Percentiles rank a stretch among this genome's conserved stretches.
phyloP scores from a whole-genome alignment of 225 moss, liverwort and hornwort species.

The Lunularia cruciata region DNA sequence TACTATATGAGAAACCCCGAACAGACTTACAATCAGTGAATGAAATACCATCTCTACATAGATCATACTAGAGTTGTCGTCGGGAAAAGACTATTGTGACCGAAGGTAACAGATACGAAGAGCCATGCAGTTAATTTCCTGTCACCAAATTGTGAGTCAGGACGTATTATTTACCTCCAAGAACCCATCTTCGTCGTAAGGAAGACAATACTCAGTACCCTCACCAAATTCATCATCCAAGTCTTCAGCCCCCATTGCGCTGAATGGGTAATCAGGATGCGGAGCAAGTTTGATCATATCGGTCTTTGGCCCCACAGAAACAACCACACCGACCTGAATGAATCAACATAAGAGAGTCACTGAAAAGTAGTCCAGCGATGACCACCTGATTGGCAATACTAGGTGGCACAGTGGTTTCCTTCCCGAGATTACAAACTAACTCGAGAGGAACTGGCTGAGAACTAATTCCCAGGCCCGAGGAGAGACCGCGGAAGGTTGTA shows the following conservation, averaged over 20 bases:
- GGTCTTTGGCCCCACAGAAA: conserved; percentile 31
- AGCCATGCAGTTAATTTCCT: too few species aligned
- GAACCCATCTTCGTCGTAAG: conserved; percentile 66
- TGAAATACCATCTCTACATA: too few species aligned
- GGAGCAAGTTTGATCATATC: conserved; percentile 52
- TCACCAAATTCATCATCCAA: conserved; percentile 26
- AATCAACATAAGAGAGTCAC: not conserved
- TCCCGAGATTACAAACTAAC: too few species aligned
- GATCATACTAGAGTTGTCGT: too few species aligned
- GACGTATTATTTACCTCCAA: conserved; percentile 82
- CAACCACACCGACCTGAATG: conserved; percentile 77
- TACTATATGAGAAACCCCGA: too few species aligned
- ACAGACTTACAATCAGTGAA: too few species aligned
- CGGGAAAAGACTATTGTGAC: not conserved
- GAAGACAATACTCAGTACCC: conserved; percentile 51
- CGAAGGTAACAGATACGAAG: not conserved
- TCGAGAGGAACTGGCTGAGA: too few species aligned
- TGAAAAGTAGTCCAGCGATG: not conserved
- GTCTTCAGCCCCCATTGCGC: conserved; percentile 31
- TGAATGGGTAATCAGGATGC: conserved; percentile 63
- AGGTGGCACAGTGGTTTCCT: not conserved
- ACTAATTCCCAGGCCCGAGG: too few species aligned
- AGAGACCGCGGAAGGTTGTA: too few species aligned
- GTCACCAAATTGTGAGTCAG: too few species aligned
- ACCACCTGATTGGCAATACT: not conserved